Percentiles rank a stretch among this genome's conserved stretches.
phyloP scores from a whole-genome alignment of 352 stramenopile species.

The Pythium biforme region DNA sequence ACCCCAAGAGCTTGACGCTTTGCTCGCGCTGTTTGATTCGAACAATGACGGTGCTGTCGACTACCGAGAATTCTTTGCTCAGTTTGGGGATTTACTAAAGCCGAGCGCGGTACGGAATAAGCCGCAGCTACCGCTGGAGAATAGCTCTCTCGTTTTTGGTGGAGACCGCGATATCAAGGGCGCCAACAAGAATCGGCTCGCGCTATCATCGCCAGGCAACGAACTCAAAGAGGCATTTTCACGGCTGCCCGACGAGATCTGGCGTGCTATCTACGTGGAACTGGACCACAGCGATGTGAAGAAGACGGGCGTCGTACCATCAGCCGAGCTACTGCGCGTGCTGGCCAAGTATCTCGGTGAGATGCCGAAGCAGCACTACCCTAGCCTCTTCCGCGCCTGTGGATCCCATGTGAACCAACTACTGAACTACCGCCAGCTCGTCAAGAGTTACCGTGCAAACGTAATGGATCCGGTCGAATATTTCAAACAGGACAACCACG shows the following conservation, averaged over 20 bases:
- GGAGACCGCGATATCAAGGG: slow-evolving; percentile 51
- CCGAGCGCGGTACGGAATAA: slow-evolving; percentile 30
- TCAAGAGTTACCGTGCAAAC: slow-evolving; percentile 60
- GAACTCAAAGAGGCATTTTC: slow-evolving; percentile 77
- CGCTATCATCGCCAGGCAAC: slow-evolving; percentile 59
- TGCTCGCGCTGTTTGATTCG: slow-evolving; percentile 37
- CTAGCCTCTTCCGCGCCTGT: slow-evolving; percentile 59
- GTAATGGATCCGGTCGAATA: slow-evolving; percentile 60
- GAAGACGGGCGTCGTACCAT: slow-evolving; percentile 58
- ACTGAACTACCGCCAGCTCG: slow-evolving; percentile 67
- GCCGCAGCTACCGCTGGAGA: slow-evolving; percentile 44
- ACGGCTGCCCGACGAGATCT: slow-evolving; percentile 47
- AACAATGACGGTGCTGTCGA: slow-evolving; percentile 47
- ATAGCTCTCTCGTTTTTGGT: slow-evolving; percentile 61
- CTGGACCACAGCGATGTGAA: slow-evolving; percentile 54
- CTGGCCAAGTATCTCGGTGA: slow-evolving; percentile 63
- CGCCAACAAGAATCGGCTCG: slow-evolving; percentile 53
- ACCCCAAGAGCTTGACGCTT: slow-evolving; percentile 35
- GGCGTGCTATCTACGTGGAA: slow-evolving; percentile 67
- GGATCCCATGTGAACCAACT: slow-evolving; percentile 64
- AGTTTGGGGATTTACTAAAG: slow-evolving; percentile 55
- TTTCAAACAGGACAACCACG: slow-evolving; percentile 47
- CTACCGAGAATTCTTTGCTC: slow-evolving; percentile 60
- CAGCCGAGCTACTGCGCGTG: slow-evolving; percentile 61
- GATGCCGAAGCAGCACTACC: slow-evolving; percentile 51